Evolutionary conservation across 495 filamentous ascomycete genomes (phyloP).

Genomic region (Penicillium paxilli): DNA sequence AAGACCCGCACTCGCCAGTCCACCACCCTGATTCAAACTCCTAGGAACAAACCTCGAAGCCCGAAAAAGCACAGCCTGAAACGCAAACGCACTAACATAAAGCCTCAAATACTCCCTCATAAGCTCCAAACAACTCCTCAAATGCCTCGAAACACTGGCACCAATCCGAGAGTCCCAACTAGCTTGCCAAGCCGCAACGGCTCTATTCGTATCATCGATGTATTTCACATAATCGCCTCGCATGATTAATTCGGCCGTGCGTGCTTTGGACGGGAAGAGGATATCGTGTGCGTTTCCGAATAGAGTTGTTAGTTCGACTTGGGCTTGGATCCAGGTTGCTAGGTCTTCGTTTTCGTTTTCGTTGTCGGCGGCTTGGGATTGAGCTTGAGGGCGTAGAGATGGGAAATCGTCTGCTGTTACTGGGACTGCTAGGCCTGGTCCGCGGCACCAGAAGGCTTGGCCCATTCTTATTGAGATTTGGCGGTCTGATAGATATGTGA

Average conservation of each 20-base stretch:
- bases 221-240: conserved; percentile 14
- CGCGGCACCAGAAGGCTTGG: conserved; percentile 18
- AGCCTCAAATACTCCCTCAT: conserved; percentile 7
- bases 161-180: conserved; percentile 1
- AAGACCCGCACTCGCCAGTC: neutral
- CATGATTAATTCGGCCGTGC: conserved; percentile 7
- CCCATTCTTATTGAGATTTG: conserved; percentile 19
- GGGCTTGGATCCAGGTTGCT: conserved; percentile 10
- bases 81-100: conserved; percentile 4
- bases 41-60: neutral
- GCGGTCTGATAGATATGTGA: conserved; percentile 14
- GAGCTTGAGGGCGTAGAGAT: conserved; percentile 2
- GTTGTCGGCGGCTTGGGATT: neutral
- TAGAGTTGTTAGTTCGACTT: conserved; percentile 11
- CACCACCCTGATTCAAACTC: too few relatives aligned
- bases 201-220: conserved; percentile 8
- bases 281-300: conserved; percentile 12
- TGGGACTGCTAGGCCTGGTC: conserved; percentile 6
- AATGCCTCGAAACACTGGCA: neutral
- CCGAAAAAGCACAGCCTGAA: neutral
- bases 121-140: conserved; percentile 2
- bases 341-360: neutral
- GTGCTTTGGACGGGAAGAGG: conserved; percentile 12
- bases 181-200: conserved; percentile 7
- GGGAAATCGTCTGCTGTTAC: conserved; percentile 14